phyloP scores from a whole-genome alignment of 306 rosid genomes.

The Astragalus glycyphyllos region DNA sequence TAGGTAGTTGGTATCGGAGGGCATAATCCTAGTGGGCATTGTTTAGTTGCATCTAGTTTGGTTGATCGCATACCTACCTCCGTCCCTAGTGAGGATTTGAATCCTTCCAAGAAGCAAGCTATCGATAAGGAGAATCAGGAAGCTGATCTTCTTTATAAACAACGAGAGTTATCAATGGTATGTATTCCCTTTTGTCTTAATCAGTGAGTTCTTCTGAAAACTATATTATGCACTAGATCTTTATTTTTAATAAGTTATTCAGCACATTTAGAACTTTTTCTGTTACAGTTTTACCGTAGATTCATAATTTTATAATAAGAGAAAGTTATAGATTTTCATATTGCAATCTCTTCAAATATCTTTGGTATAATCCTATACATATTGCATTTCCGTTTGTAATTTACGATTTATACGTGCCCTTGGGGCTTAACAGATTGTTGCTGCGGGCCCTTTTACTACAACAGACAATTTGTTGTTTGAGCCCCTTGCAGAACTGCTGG shows the following conservation, averaged over 20 bases:
- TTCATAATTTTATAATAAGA: conserved; percentile 6
- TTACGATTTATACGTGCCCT: conserved; percentile 23
- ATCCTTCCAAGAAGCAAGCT: conserved; percentile 80
- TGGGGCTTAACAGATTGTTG: conserved; percentile 72
- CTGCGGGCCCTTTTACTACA: conserved; percentile 94
- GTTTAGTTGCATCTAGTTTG: conserved; percentile 85
- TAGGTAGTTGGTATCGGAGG: conserved; percentile 93
- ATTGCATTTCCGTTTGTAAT: conserved; percentile 22
- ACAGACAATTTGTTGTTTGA: conserved; percentile 87
- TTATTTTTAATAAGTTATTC: conserved; percentile 15
- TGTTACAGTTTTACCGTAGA: conserved; percentile 23
- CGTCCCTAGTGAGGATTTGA: conserved; percentile 52
- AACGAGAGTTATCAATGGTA: conserved; percentile 77
- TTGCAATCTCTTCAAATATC: conserved; percentile 4
- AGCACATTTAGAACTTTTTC: not conserved
- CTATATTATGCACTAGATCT: conserved; percentile 15
- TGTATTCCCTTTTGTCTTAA: conserved; percentile 30
- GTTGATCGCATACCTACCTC: conserved; percentile 68
- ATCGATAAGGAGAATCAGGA: conserved; percentile 62
- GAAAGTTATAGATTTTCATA: conserved; percentile 16
- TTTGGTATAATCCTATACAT: conserved; percentile 11
- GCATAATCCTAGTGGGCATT: conserved; percentile 97
- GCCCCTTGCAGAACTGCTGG: conserved; percentile 79
- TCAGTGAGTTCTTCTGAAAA: conserved; percentile 28
- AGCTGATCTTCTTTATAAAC: conserved; percentile 48